These are phyloP conservation scores for Peniophora sp. DNA, from an alignment of 1,284 basidiomycete species.

Conservation along the genomic window DNA sequence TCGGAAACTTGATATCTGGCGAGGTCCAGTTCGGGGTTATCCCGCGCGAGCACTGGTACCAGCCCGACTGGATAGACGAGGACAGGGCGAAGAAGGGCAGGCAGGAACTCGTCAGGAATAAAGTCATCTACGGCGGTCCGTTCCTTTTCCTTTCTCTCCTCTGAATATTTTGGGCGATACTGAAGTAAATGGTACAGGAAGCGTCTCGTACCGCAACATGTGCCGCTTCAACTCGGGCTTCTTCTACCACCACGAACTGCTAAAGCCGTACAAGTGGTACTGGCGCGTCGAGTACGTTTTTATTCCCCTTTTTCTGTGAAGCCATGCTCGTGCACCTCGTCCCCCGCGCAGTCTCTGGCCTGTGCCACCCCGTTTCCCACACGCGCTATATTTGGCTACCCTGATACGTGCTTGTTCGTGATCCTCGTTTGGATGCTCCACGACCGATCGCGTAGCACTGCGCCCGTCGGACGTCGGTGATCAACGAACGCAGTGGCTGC, in stretches of 20 bases:
- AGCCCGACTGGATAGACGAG: constrained; percentile 71
- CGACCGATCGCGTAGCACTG: too few relatives aligned
- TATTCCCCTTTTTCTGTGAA: not conserved
- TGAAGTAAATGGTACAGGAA: constrained; percentile 17
- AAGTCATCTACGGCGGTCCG: constrained; percentile 53
- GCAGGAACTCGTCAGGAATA: constrained; percentile 52
- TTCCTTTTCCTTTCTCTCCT: constrained; percentile 5
- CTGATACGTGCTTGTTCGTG: too few relatives aligned
- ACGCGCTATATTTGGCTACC: too few relatives aligned
- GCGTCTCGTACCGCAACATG: constrained; percentile 39
- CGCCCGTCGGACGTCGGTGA: too few relatives aligned
- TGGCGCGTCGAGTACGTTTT: constrained; percentile 52
- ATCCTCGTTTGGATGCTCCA: too few relatives aligned
- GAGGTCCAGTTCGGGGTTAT: constrained; percentile 38
- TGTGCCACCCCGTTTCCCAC: too few relatives aligned
- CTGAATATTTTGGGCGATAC: not conserved
- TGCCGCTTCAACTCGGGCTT: constrained; percentile 60
- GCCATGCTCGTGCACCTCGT: not conserved
- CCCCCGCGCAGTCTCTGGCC: constrained; percentile 18
- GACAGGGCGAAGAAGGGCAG: constrained; percentile 47
- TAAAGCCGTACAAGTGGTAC: constrained; percentile 45
- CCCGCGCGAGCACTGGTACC: constrained; percentile 36
- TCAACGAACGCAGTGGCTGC: too few relatives aligned
- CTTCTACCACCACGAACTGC: constrained; percentile 44
- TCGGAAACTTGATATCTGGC: constrained; percentile 29